A percentile compares a stretch with the other conserved stretches of the same genome.
Conservation (phyloP, 495 filamentous ascomycete genomes). For the Neurospora sp. region DNA sequence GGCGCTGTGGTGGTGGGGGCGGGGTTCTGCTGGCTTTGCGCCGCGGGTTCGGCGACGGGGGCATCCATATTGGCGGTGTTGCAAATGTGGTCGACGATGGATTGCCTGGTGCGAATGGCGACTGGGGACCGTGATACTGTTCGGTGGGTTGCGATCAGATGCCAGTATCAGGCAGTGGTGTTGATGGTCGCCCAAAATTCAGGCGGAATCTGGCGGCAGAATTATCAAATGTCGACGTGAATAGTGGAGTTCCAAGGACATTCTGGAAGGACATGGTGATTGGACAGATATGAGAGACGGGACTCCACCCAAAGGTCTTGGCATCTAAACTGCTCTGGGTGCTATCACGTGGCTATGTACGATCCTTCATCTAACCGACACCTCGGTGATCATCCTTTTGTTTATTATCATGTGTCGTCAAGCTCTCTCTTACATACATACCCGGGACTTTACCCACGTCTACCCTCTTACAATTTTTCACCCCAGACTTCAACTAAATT, state of each 20-base stretch:
- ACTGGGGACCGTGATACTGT: too few relatives aligned
- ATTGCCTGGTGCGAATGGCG: background rate
- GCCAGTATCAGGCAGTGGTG: background rate
- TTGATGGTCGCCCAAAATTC: slow-evolving; percentile 4
- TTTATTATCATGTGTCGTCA: background rate
- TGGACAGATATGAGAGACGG: background rate
- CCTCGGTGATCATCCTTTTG: background rate
- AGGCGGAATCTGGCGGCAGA: slow-evolving; percentile 7
- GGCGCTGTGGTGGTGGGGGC: slow-evolving; percentile 14
- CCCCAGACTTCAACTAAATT: background rate
- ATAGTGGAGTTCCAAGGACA: background rate
- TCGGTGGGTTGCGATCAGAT: background rate
- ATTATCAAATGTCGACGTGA: background rate
- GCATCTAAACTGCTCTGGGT: background rate
- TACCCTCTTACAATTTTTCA: background rate
- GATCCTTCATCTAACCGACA: background rate
- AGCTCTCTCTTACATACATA: background rate
- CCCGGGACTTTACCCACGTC: background rate
- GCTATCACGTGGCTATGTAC: too few relatives aligned
- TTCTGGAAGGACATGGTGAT: background rate
- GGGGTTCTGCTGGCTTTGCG: slow-evolving; percentile 12
- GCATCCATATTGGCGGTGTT: slow-evolving; percentile 8
- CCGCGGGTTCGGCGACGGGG: slow-evolving; percentile 2
- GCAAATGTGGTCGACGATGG: background rate
- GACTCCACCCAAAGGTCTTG: background rate